Percentiles rank a stretch among this genome's conserved stretches.
These are phyloP conservation scores for Fusarium abutilonis DNA, from an alignment of 2,329 filamentous ascomycete genomes.

Conservation along the genomic window DNA sequence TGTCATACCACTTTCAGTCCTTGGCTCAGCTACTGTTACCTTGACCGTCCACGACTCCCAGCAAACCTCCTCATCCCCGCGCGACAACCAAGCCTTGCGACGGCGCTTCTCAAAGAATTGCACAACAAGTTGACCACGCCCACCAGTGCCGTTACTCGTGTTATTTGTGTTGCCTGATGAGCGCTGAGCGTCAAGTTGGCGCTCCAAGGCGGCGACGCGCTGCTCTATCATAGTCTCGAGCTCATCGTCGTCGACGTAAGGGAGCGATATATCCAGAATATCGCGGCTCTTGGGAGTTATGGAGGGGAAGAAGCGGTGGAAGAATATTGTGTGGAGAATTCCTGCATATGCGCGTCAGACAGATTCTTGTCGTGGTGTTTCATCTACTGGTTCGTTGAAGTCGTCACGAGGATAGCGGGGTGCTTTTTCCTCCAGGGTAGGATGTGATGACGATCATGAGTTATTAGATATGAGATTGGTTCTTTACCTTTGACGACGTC, in stretches of 20 bases:
- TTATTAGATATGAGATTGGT: constrained; percentile 2
- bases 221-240: constrained; percentile 94
- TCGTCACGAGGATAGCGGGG: constrained; percentile 27
- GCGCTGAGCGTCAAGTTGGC: constrained; percentile 75
- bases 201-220: constrained; percentile 79
- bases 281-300: constrained; percentile 85
- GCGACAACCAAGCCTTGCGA: constrained; percentile 81
- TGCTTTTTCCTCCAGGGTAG: constrained; percentile 38
- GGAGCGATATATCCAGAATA: constrained; percentile 88
- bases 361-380: not conserved
- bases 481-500: constrained; percentile 88
- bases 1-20: constrained; percentile 82
- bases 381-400: constrained; percentile 5
- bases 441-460: constrained; percentile 27
- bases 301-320: constrained; percentile 95
- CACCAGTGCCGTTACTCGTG: constrained; percentile 55
- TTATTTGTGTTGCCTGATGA: constrained; percentile 44
- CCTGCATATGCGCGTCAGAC: constrained; percentile 59
- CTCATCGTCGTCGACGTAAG: constrained; percentile 88
- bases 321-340: constrained; percentile 97
- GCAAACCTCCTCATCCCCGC: constrained; percentile 88
- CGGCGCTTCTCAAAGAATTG: constrained; percentile 96
- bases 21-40: constrained; percentile 89
- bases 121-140: constrained; percentile 81
- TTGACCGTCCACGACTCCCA: constrained; percentile 98